Percentiles rank a stretch among this genome's conserved stretches.
Conservation (phyloP, 768 basidiomycete genomes). For the Lepiota brunneoincarnata region DNA sequence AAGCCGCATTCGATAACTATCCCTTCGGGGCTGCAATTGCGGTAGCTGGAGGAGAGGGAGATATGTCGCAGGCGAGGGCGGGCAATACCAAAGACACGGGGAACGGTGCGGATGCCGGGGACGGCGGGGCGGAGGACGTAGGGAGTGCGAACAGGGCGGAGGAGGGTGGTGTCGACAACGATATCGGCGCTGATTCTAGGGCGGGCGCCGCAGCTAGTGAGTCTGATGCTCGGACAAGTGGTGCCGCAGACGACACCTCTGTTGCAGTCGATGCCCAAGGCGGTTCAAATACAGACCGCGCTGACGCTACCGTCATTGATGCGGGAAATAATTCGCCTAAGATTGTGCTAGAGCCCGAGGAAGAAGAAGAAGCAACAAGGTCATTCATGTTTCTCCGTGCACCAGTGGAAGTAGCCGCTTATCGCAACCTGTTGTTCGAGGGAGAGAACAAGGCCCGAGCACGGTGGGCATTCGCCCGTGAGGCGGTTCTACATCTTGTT, state of each 20-base stretch:
- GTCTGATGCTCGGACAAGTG: not conserved
- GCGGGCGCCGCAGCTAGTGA: not conserved
- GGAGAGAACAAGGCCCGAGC: conserved; percentile 17
- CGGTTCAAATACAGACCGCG: not conserved
- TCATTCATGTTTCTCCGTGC: not conserved
- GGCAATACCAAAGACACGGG: too few species aligned
- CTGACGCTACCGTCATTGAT: too few species aligned
- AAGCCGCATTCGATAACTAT: not conserved
- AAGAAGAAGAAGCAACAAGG: not conserved
- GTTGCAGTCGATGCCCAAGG: not conserved
- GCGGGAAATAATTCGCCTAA: not conserved
- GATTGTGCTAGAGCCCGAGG: not conserved
- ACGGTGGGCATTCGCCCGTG: conserved; percentile 13
- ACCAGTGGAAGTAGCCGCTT: conserved; percentile 16
- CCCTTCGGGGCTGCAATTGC: not conserved
- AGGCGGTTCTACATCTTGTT: conserved; percentile 8
- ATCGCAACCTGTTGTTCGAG: conserved; percentile 25
- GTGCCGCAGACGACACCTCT: not conserved
- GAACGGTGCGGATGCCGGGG: too few species aligned
- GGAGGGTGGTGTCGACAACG: not conserved
- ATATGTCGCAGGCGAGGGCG: too few species aligned
- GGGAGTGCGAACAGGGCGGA: not conserved
- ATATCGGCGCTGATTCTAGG: not conserved
- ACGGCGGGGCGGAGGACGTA: not conserved
- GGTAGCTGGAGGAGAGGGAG: not conserved